Base-by-base conservation (phyloP, 1,139 yeast genomes). In the Scheffersomyces cryptocercus region DNA sequence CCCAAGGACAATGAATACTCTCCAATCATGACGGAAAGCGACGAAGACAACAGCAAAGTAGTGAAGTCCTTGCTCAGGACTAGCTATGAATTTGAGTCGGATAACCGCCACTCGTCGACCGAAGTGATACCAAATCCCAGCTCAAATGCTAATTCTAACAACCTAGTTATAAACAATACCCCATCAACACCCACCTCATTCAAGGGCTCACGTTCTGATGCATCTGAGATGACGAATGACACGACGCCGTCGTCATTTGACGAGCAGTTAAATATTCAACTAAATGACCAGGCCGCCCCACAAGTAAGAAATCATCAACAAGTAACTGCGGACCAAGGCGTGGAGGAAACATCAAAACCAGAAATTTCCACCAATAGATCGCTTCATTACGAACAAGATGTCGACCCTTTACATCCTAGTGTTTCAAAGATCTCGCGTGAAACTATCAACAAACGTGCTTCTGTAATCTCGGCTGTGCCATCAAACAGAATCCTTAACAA, bases 171-270 rank as follows among this genome's bases (percentile, higher is more conserved):
- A n/a, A 33, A 45, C 29, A 31, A 35, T 12, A 40, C 54, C 3
- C 69, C 70, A 2, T 65, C 72, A 3, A 64, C 69, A 6, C 73
- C 72, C 7, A 62, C 62, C 3, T 66, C 70, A 11, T 64, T 64
- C 43, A 68, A 65, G 42, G 58, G 51, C 14, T 53, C 62, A 2
- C 52, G 55, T 11, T 59, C 64, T 5, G 66, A 57, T 39, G 52
- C 56, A 2, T 56, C 62, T 4, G 60, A 55, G 30, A 46, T 55
- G 20, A 60, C 72, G 32, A 65, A 65, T 44, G 73, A 68, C 35
- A 70, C 75, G 3, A 54, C 64, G 1, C 73, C 73, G 3, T 61
- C 70, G 15, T 66, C 73, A 7, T 48, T 64, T 12, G 65, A 61
- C 24, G 59, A 54, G 10, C 40, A 28, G 28, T 11, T 26, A 20